Conservation (phyloP, 441 rosid species). For the Pelargonium myrrhifolium region DNA sequence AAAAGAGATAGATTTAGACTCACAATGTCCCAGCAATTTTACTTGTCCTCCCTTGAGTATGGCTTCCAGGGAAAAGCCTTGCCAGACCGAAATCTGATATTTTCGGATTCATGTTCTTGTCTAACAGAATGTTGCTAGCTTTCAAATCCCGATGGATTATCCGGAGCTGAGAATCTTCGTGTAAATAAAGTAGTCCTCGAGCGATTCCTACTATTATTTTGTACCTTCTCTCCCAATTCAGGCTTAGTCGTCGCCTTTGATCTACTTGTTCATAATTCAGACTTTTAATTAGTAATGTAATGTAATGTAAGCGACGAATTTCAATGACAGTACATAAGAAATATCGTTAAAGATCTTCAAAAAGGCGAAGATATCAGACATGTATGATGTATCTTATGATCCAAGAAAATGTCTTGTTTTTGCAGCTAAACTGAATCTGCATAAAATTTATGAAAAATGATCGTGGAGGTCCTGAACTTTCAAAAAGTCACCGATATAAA, state of each 20-base stretch:
- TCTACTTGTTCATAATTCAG: constrained; percentile 2
- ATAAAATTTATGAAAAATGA: no score
- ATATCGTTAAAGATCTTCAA: no score
- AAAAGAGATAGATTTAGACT: constrained; percentile 15
- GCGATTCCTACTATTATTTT: constrained; percentile 32
- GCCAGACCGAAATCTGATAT: constrained; percentile 49
- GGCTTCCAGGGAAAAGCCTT: constrained; percentile 33
- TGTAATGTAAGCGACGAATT: no score
- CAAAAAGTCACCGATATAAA: neutral
- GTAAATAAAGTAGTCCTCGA: constrained; percentile 41
- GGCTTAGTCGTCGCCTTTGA: neutral
- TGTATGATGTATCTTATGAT: no score
- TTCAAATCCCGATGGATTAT: constrained; percentile 45
- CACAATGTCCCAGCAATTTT: constrained; percentile 35
- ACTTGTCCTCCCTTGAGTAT: constrained; percentile 28
- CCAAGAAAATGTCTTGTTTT: no score
- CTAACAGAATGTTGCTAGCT: constrained; percentile 42
- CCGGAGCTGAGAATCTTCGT: constrained; percentile 38
- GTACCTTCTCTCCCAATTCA: constrained; percentile 30
- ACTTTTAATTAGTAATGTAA: no score
- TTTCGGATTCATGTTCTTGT: constrained; percentile 40
- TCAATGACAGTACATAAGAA: no score
- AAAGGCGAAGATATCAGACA: no score
- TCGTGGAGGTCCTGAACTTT: no score
- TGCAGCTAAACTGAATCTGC: no score